Percentiles rank a stretch among this genome's conserved stretches.
Evolutionary conservation across 225 moss, liverwort and hornwort genomes (phyloP).

Genomic region (Polytrichum formosum): DNA sequence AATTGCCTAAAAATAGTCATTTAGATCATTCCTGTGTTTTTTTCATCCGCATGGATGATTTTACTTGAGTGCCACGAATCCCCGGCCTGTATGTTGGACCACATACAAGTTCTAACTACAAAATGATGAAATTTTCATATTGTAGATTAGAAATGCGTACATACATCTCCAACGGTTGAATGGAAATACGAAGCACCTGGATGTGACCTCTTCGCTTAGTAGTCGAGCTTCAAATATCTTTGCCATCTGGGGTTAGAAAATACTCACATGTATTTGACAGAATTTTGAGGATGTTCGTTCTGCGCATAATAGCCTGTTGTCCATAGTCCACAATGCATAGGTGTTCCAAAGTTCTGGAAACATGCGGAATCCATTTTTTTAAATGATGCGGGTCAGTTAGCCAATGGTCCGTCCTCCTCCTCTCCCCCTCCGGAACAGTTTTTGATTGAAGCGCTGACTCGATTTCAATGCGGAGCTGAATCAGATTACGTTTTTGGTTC

Average conservation of each 20-base stretch:
- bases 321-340: slow-evolving; percentile 60
- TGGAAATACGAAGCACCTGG: no score
- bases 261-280: slow-evolving; percentile 46
- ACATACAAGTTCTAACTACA: no score
- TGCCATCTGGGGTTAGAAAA: not conserved
- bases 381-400: slow-evolving; percentile 46
- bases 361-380: slow-evolving; percentile 33
- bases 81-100: no score
- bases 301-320: slow-evolving; percentile 56
- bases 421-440: slow-evolving; percentile 32
- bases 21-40: no score
- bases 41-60: no score
- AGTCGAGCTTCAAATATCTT: no score
- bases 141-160: no score
- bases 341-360: slow-evolving; percentile 32
- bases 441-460: slow-evolving; percentile 41
- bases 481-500: slow-evolving; percentile 15
- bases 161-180: no score
- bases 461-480: slow-evolving; percentile 49
- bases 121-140: no score
- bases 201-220: no score
- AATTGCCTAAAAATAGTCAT: no score
- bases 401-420: slow-evolving; percentile 43
- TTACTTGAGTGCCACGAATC: no score
- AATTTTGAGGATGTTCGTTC: slow-evolving; percentile 40